A percentile compares a stretch with the other conserved stretches of the same genome.
phyloP scores from a whole-genome alignment of 495 filamentous ascomycete species.

The Platismatia glauca region DNA sequence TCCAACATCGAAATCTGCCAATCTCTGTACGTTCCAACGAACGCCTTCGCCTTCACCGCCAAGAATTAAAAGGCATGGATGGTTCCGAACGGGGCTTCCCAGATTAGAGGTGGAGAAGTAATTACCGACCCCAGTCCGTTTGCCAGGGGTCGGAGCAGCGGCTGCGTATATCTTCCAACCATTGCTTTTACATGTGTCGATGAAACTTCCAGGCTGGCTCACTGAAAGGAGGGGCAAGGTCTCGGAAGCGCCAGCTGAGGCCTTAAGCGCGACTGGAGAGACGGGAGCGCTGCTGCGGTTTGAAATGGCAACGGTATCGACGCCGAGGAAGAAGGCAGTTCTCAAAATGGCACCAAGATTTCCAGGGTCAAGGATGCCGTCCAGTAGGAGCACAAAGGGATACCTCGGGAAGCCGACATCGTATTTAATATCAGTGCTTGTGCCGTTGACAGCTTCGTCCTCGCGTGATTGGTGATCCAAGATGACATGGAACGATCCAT shows the following conservation, averaged over 20 bases:
- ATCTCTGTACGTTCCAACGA: constrained; percentile 45
- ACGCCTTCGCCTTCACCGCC: constrained; percentile 79
- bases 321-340: constrained; percentile 76
- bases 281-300: constrained; percentile 59
- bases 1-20: constrained; percentile 52
- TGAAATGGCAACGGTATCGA: constrained; percentile 63
- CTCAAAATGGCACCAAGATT: constrained; percentile 87
- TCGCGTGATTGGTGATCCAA: constrained; percentile 63
- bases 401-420: constrained; percentile 41
- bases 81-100: constrained; percentile 39
- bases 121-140: not conserved
- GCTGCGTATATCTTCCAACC: constrained; percentile 86
- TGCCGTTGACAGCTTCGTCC: constrained; percentile 63
- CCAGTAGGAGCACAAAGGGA: constrained; percentile 71
- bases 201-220: constrained; percentile 54
- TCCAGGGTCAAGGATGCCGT: constrained; percentile 79
- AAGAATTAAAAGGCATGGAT: constrained; percentile 70
- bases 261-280: constrained; percentile 69
- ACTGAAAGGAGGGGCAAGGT: constrained; percentile 61
- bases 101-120: constrained; percentile 24
- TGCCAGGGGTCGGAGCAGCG: constrained; percentile 40
- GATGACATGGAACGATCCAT: constrained; percentile 45
- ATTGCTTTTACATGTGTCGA: constrained; percentile 51
- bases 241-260: constrained; percentile 79
- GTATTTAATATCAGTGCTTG: constrained; percentile 31